Evolutionary conservation across 2,329 filamentous ascomycete species (phyloP).

Genomic region (Biscogniauxia mediterranea): DNA sequence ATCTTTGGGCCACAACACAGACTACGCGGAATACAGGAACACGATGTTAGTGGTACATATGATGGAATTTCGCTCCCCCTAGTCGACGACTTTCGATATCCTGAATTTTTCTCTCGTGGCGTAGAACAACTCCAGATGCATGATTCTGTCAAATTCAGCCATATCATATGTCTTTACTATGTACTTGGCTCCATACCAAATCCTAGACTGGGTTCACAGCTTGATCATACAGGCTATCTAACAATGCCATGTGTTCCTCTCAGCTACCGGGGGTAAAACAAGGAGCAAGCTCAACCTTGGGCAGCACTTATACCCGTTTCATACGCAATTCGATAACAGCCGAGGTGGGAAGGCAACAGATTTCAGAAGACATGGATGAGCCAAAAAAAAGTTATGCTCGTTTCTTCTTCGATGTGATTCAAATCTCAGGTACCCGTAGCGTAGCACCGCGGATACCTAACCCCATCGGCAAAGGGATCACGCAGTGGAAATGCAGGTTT

Average conservation of each 20-base stretch:
- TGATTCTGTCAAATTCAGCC: not conserved
- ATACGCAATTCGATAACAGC: not conserved
- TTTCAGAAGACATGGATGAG: conserved; percentile 2
- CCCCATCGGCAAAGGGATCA: conserved; percentile 12
- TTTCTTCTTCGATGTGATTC: conserved; percentile 9
- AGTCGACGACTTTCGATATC: not conserved
- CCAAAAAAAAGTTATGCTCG: conserved; percentile 6
- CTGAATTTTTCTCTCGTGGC: not conserved
- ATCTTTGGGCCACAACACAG: not conserved
- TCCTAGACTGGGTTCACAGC: not conserved
- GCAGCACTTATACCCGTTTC: not conserved
- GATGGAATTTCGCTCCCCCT: not conserved
- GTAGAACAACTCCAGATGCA: not conserved
- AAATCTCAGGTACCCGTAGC: conserved; percentile 6
- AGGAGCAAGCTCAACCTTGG: not conserved
- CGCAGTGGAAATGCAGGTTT: conserved; percentile 3
- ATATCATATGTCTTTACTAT: not conserved
- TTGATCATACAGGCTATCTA: not conserved
- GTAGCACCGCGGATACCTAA: conserved; percentile 9
- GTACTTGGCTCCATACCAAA: not conserved
- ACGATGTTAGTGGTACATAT: not conserved
- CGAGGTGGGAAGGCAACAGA: not conserved
- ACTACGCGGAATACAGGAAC: not conserved
- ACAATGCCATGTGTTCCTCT: not conserved
- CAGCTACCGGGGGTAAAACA: not conserved